These are phyloP conservation scores for Phytopythium litorale DNA, from an alignment of 352 stramenopile species.

Conservation along the genomic window DNA sequence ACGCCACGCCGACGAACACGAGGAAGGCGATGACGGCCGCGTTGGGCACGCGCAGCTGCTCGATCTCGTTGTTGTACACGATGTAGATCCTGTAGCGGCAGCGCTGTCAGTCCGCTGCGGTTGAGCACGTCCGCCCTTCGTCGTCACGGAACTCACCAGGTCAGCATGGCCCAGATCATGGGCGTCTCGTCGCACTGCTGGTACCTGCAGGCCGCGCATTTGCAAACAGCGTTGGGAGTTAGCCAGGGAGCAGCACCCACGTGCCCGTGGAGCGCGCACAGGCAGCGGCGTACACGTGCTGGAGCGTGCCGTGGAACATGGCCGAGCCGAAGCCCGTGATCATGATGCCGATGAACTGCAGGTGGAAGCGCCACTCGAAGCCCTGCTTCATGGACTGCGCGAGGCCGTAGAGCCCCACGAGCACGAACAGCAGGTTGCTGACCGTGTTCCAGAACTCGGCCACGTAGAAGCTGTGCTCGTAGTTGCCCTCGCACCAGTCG, in stretches of 20 bases:
- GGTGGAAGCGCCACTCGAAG: conserved; percentile 75
- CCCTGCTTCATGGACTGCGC: conserved; percentile 52
- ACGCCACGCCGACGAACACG: conserved; percentile 49
- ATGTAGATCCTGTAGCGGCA: conserved; percentile 60
- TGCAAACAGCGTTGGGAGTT: background rate
- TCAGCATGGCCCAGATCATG: conserved; percentile 81
- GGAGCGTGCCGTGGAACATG: conserved; percentile 85
- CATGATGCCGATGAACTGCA: conserved; percentile 73
- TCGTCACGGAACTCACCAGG: conserved; percentile 31
- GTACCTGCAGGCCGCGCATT: conserved; percentile 17
- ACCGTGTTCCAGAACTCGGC: conserved; percentile 89
- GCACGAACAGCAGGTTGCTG: conserved; percentile 76
- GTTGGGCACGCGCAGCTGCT: conserved; percentile 37
- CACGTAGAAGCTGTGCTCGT: conserved; percentile 72
- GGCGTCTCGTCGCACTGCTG: conserved; percentile 85
- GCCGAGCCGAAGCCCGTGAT: conserved; percentile 77
- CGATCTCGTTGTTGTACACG: conserved; percentile 73
- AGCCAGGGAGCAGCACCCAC: background rate
- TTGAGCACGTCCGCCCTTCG: background rate
- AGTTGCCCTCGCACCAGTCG: conserved; percentile 88
- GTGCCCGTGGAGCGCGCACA: too few species aligned
- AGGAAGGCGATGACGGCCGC: conserved; percentile 44
- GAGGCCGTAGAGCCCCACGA: conserved; percentile 73
- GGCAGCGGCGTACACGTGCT: conserved; percentile 44
- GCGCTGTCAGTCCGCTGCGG: background rate